phyloP scores from a whole-genome alignment of 805 yeast species.

The Ogataea nitratoaversa region DNA sequence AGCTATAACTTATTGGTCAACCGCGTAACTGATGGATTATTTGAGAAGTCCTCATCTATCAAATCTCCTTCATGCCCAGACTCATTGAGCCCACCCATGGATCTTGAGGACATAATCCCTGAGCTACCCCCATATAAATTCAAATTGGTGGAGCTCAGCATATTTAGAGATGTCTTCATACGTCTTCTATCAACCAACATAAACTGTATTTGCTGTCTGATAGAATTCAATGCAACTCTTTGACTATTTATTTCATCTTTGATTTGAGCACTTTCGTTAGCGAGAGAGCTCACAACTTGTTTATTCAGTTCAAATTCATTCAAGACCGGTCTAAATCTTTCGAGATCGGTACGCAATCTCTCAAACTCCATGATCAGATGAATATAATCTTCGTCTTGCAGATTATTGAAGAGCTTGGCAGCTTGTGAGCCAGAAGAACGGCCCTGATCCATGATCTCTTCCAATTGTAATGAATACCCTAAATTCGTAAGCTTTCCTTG shows the following conservation, averaged over 20 bases:
- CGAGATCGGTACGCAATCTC: conserved; percentile 38
- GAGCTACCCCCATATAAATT: too few relatives aligned
- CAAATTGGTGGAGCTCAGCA: neutral
- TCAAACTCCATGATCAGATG: conserved; percentile 40
- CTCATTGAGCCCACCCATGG: neutral
- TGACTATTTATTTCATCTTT: conserved; percentile 46
- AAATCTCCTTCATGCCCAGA: neutral
- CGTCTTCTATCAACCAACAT: conserved; percentile 40
- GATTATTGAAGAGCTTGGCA: conserved; percentile 9
- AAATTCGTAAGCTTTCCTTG: conserved; percentile 49
- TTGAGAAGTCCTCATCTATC: conserved; percentile 13
- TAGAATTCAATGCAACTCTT: conserved; percentile 38
- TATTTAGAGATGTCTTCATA: conserved; percentile 11
- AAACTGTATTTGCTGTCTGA: conserved; percentile 49
- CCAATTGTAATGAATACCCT: conserved; percentile 43
- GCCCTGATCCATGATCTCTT: conserved; percentile 34
- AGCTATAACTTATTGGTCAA: conserved; percentile 15
- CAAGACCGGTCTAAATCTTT: conserved; percentile 25
- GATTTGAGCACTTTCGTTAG: conserved; percentile 28
- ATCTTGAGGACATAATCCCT: too few relatives aligned
- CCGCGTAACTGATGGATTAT: conserved; percentile 5
- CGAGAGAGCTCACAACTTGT: conserved; percentile 20
- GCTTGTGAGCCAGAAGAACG: conserved; percentile 14
- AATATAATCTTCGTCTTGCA: conserved; percentile 24
- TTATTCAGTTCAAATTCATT: conserved; percentile 24